Conservation (phyloP, 148 eudicot genomes). For the Linanthus parryae region DNA sequence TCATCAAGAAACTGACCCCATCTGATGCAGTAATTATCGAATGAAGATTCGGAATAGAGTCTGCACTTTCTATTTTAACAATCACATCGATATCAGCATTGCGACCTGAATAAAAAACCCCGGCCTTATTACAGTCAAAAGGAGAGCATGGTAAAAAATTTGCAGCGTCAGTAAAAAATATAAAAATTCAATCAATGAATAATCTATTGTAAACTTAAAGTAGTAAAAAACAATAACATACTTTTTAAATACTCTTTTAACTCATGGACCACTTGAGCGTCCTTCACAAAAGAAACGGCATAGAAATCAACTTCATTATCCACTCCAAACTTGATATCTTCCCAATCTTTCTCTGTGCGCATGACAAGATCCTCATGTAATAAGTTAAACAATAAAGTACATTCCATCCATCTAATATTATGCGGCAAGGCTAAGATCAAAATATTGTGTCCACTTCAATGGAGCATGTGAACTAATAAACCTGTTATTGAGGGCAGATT, state of each 20-base stretch:
- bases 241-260: constrained; percentile 80
- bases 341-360: constrained; percentile 91
- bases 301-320: constrained; percentile 90
- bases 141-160: too few species aligned
- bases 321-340: constrained; percentile 97
- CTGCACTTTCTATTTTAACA: constrained; percentile 95
- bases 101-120: constrained; percentile 40
- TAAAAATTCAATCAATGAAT: neutral
- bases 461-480: constrained; percentile 16
- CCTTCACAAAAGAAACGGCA: constrained; percentile 98
- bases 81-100: constrained; percentile 88
- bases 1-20: constrained; percentile 56
- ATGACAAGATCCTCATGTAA: too few species aligned
- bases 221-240: constrained; percentile 28
- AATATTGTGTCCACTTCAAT: neutral
- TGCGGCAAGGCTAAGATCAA: neutral
- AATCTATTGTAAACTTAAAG: too few species aligned
- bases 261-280: constrained; percentile 80
- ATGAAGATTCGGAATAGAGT: constrained; percentile 89
- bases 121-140: too few species aligned
- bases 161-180: too few species aligned
- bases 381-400: too few species aligned
- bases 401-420: too few species aligned
- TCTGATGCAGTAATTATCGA: constrained; percentile 91
- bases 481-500: constrained; percentile 97